Evolutionary conservation across 148 eudicot genomes (phyloP), one percentile per base, ranked within the genome.

Genomic region (Rhododendron mucronatum): DNA sequence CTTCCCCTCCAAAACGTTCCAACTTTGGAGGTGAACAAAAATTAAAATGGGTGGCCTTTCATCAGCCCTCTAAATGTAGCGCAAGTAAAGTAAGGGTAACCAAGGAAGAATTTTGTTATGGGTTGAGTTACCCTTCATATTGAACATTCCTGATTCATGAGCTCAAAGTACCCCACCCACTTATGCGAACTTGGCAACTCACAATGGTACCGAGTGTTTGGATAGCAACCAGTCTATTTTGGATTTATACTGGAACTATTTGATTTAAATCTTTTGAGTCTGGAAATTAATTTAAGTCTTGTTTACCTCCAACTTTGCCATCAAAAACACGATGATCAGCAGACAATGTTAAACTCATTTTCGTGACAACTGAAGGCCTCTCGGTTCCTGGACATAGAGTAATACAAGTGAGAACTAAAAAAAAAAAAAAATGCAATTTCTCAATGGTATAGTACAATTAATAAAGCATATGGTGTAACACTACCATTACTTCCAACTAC

Each of bases 241-340:
- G 87, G 41, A 71, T 55, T 71, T 23, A 8, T 63, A 63, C 73
- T n/a, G 26, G 13, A 9, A 23, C 28, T 26, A 50, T 26, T 4
- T 79, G 20, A 73, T 74, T 73, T 71, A 78, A 45, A 44, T 78
- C 80, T 59, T 13, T 37, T 1, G 51, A 37, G 33, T 51, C 50
- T 51, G 7, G 73, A 65, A 84, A 63, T 48, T 71, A 82, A 41
- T 81, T 51, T 55, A 87, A 79, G 30, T 48, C 35, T 78, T 84
- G 82, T 88, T 87, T 85, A 97, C 99, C 98, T 93, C 93, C 98
- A 87, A 94, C 94, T 91, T 93, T 92, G 76, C 99, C 98, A 89
- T 97, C 95, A 89, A 93, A 97, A 87, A 97, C 95, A 86, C 98
- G 98, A 88, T 95, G 98, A 92, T 97, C 99, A 78, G 99, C 98